Base-by-base conservation (phyloP, 106 monocot genomes). In the Acorus gramineus region DNA sequence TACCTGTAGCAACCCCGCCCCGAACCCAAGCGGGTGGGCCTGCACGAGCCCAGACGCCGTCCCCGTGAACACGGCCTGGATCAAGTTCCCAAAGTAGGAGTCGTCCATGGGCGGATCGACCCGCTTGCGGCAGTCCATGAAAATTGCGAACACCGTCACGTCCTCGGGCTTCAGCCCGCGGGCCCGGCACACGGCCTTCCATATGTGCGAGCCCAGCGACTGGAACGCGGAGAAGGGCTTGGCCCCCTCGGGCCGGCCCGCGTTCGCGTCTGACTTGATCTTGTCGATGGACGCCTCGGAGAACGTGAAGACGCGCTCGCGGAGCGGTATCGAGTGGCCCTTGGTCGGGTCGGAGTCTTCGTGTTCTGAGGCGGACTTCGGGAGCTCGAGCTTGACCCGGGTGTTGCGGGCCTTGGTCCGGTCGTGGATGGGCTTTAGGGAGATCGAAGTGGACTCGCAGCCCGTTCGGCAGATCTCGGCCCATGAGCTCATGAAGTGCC, bases 401-500 rank as follows among this genome's bases (percentile, higher is more conserved):
- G 70, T 65, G 57, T 78, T 50, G 14, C 95, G 85, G 65, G 84
- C 95, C 14, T 72, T 59, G 28, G 61, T 8, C 5, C 90, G 84
- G 76, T 96, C 78, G 84, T 80, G 90, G 65, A 85, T 11, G 2
- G 95, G 95, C 5, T 42, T 55, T 42, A 64, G 2, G 57, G 86
- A 80, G 45, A 83, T 44, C 44, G 66, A 6, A 4, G 60, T 10
- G 45, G 51, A n/a, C 52, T 70, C 59, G 14, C 28, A 28, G 28
- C 28, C 28, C 28, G 28, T 28, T 28, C 86, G 76, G 76, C 75
- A 68, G 56, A 89, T 70, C 69, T 89, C 89, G 47, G 90, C 84
- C 94, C 94, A 90, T 1, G 79, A 62, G 2, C 77, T 73, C 94
- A 95, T 86, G 86, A 95, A 95, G 63, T 95, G 90, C 94, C 90